Conservation (phyloP, 176 grass and related monocot genomes). For the Lolium multiflorum region DNA sequence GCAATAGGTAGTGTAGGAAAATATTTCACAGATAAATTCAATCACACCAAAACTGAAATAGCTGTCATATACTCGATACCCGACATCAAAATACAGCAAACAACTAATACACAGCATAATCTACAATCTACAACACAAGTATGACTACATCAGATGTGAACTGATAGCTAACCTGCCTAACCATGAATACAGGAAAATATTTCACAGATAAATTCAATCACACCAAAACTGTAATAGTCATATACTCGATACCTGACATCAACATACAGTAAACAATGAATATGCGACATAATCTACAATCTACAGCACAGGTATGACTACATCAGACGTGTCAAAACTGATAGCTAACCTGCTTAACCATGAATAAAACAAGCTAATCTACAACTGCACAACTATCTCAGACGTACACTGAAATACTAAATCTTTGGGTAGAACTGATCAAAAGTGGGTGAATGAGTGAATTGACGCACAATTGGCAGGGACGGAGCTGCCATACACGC, state of each 20-base stretch:
- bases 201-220: background rate
- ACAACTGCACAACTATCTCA: background rate
- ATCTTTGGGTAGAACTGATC: conserved; percentile 3
- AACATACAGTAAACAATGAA: background rate
- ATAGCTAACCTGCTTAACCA: background rate
- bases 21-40: background rate
- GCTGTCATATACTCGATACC: background rate
- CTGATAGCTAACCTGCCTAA: background rate
- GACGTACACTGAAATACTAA: background rate
- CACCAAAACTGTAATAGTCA: background rate
- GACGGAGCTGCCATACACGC: too few species aligned
- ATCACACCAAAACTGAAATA: background rate
- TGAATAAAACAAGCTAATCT: background rate
- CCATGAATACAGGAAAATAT: background rate
- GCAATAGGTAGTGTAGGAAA: background rate
- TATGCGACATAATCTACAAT: conserved; percentile 1
- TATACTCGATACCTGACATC: background rate
- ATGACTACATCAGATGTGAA: background rate
- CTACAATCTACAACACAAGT: background rate
- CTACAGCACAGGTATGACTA: background rate
- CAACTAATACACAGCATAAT: background rate
- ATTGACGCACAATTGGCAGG: background rate
- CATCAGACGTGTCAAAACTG: background rate
- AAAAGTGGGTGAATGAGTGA: background rate
- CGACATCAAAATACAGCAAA: background rate